These are phyloP conservation scores for Haplographium delicatum DNA, from an alignment of 495 filamentous ascomycete genomes.

Conservation along the genomic window DNA sequence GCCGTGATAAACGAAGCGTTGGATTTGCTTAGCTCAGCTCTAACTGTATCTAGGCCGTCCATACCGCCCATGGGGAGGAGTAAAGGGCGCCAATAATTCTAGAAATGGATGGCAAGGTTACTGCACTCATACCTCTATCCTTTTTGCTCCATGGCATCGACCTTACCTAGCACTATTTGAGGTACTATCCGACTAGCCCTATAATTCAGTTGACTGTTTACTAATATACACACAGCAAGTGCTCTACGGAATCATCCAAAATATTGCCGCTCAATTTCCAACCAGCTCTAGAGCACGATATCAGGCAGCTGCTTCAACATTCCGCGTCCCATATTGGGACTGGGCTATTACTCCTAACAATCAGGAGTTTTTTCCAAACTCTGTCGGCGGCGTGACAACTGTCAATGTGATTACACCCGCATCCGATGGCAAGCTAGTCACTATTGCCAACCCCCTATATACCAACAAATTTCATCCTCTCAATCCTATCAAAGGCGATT, in stretches of 20 bases:
- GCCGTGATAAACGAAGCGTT: too few species aligned
- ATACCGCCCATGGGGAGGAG: constrained; percentile 52
- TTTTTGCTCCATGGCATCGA: constrained; percentile 69
- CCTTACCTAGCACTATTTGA: constrained; percentile 64
- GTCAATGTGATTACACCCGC: constrained; percentile 44
- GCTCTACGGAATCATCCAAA: constrained; percentile 43
- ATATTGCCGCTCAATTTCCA: constrained; percentile 46
- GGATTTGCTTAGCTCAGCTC: too few species aligned
- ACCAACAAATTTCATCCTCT: constrained; percentile 55
- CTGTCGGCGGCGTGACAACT: constrained; percentile 26
- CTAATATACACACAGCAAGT: constrained; percentile 42
- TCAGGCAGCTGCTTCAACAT: constrained; percentile 42
- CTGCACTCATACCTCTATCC: constrained; percentile 58
- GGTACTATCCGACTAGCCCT: constrained; percentile 39
- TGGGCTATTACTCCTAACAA: constrained; percentile 44
- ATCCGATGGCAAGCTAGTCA: constrained; percentile 42
- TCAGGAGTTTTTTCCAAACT: constrained; percentile 32
- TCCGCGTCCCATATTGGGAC: constrained; percentile 65
- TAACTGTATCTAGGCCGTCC: constrained; percentile 37
- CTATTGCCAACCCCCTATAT: constrained; percentile 58
- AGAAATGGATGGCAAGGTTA: constrained; percentile 46
- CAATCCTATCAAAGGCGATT: constrained; percentile 25
- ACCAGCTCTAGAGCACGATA: constrained; percentile 38
- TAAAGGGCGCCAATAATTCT: constrained; percentile 33
- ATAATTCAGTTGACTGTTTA: neutral